These are phyloP conservation scores for Cichorium intybus DNA, from an alignment of 140 eudicot genomes.

Conservation along the genomic window DNA sequence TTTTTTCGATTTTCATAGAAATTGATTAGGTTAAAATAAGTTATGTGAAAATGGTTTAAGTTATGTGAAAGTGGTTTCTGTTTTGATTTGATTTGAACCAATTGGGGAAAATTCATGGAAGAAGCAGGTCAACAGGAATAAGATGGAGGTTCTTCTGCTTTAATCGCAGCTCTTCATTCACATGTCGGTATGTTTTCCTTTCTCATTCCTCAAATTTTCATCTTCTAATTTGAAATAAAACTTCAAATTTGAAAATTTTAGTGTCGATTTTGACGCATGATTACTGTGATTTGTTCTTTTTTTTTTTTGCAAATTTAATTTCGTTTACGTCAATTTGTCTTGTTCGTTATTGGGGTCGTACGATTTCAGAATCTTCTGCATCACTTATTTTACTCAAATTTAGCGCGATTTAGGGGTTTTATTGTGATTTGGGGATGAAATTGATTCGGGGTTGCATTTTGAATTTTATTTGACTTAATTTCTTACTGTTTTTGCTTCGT, in stretches of 20 bases:
- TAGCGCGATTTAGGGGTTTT: not conserved
- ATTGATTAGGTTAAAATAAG: too few relatives aligned
- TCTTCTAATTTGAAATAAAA: not conserved
- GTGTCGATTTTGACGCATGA: not conserved
- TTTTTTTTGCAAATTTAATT: too few relatives aligned
- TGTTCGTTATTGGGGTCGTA: too few relatives aligned
- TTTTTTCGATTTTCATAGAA: too few relatives aligned
- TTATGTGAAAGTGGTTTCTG: not conserved
- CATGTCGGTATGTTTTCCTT: slow-evolving; percentile 8
- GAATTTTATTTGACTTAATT: not conserved
- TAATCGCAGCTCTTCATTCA: slow-evolving; percentile 10
- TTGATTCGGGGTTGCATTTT: not conserved
- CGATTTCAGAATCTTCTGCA: not conserved
- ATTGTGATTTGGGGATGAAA: not conserved
- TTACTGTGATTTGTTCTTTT: not conserved
- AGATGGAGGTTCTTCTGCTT: slow-evolving; percentile 28
- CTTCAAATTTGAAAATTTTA: not conserved
- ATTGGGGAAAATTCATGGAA: slow-evolving; percentile 33
- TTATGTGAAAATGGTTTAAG: too few relatives aligned
- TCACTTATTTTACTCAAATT: not conserved
- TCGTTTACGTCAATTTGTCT: too few relatives aligned
- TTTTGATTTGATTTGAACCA: slow-evolving; percentile 4
- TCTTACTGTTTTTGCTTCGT: too few relatives aligned
- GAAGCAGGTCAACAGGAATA: slow-evolving; percentile 36
- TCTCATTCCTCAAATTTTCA: not conserved